Base-by-base conservation (phyloP, 2,329 filamentous ascomycete species). In the Cladobotryum mycophilum region DNA sequence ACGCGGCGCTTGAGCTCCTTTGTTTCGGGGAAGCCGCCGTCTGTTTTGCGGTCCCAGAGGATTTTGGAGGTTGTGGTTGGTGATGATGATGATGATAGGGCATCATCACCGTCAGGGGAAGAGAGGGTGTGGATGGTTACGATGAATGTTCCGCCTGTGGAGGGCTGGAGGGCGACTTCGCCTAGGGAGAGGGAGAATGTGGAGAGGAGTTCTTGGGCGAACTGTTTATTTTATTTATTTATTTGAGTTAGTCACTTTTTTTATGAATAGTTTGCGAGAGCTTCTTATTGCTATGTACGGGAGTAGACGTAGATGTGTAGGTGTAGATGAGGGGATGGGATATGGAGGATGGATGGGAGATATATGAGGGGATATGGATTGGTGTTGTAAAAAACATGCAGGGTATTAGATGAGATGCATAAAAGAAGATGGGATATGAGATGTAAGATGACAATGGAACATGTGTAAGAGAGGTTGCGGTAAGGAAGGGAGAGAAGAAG, bases 1-100 rank as follows among this genome's bases (percentile, higher is more conserved):
- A 96, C 82, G 14, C 85, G 78, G 53, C 89, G 83, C 72, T 97
- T 96, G 41, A 96, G 77, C 58, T 92, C 85, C 70, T 96, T 96
- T 2, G 88, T 90, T 71, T 96, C 90, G 54, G 92, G 93, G 69
- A 99, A 99, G 0, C 93, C 91, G 30, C 88, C 88, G 63, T 96
- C 85, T 3, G 70, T 65, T 66, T 90, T 95, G 55, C 93, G 80
- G 73, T 97, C 89, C 93, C 93, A 99, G 33, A 97, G 73, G 3
- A 86, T 63, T 30, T 76, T 79, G 50, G 70, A 65, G 13, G 65
- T 57, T 5, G 58, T 54, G 12, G 62, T n/a, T 30, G 14, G 56
- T 53, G 6, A 60, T 48, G 13, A 55, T 8, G 17, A 53, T 42
- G n/a, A n/a, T 38, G 45, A 52, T 47, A 52, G 30, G 25, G 47